phyloP scores from a whole-genome alignment of 345 rosid genomes.

The Clarkia xantiana region DNA sequence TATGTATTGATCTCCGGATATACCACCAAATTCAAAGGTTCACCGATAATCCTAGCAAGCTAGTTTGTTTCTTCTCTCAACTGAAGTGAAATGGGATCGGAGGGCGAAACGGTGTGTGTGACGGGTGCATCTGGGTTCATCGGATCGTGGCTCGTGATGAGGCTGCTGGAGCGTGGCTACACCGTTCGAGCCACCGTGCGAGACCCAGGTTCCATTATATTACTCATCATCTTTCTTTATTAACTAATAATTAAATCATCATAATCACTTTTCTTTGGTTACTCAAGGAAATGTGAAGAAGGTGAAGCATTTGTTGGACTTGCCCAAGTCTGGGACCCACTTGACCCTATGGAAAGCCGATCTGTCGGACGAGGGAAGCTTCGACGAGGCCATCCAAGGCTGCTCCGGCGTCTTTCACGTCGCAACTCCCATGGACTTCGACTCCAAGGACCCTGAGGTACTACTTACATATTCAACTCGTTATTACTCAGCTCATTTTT shows the following conservation, averaged over 20 bases:
- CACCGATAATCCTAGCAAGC: too few species aligned
- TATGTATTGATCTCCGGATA: too few species aligned
- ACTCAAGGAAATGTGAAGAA: slow-evolving; percentile 46
- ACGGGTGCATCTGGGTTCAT: slow-evolving; percentile 20
- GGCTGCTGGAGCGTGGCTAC: slow-evolving; percentile 21
- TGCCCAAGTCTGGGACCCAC: slow-evolving; percentile 56
- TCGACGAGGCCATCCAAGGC: slow-evolving; percentile 37
- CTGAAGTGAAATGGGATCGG: background rate
- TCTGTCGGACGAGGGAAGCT: slow-evolving; percentile 33
- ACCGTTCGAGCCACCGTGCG: slow-evolving; percentile 19
- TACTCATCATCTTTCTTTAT: too few species aligned
- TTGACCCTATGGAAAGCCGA: slow-evolving; percentile 45
- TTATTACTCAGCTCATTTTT: too few species aligned
- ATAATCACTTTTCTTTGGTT: slow-evolving; percentile 12
- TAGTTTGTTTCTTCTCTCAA: too few species aligned
- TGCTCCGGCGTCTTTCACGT: slow-evolving; percentile 50
- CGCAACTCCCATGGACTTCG: slow-evolving; percentile 34
- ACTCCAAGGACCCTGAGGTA: slow-evolving; percentile 15
- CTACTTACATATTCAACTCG: too few species aligned
- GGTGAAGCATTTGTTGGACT: slow-evolving; percentile 64
- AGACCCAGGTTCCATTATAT: slow-evolving; percentile 9
- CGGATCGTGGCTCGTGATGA: slow-evolving; percentile 19
- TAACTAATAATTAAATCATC: too few species aligned
- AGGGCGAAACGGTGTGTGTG: slow-evolving; percentile 10
- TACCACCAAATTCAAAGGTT: too few species aligned